Evolutionary conservation across 345 rosid species (phyloP).

Genomic region (Hypericum androsaemum): DNA sequence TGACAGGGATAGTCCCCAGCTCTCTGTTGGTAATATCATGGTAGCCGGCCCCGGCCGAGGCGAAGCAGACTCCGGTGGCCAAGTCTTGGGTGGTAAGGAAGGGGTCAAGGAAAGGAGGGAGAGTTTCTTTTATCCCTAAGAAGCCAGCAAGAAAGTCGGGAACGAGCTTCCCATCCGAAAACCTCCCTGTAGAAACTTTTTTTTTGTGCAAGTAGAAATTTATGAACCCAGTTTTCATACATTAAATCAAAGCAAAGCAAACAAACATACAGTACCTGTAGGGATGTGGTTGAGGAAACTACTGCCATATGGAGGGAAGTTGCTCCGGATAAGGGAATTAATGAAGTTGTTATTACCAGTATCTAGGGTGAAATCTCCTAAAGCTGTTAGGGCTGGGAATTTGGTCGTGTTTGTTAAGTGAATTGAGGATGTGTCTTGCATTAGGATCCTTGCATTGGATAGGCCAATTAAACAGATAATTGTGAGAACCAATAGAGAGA

Average conservation of each 20-base stretch:
- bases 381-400: no score
- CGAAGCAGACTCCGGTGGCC: conserved; percentile 33
- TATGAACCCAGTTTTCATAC: no score
- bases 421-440: no score
- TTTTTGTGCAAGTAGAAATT: no score
- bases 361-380: no score
- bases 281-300: conserved; percentile 25
- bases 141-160: conserved; percentile 33
- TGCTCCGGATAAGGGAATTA: background rate
- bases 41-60: conserved; percentile 32
- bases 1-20: conserved; percentile 22
- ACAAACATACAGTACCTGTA: no score
- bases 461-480: no score
- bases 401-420: no score
- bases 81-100: conserved; percentile 16
- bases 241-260: no score
- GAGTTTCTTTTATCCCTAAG: conserved; percentile 27
- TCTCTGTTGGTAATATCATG: conserved; percentile 22
- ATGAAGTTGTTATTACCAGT: no score
- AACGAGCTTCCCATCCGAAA: conserved; percentile 35
- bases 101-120: conserved; percentile 40
- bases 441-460: no score
- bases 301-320: conserved; percentile 36
- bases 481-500: no score
- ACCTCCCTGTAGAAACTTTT: conserved; percentile 37